Evolutionary conservation across 148 eudicot genomes (phyloP).

Genomic region (Oxyria digyna): DNA sequence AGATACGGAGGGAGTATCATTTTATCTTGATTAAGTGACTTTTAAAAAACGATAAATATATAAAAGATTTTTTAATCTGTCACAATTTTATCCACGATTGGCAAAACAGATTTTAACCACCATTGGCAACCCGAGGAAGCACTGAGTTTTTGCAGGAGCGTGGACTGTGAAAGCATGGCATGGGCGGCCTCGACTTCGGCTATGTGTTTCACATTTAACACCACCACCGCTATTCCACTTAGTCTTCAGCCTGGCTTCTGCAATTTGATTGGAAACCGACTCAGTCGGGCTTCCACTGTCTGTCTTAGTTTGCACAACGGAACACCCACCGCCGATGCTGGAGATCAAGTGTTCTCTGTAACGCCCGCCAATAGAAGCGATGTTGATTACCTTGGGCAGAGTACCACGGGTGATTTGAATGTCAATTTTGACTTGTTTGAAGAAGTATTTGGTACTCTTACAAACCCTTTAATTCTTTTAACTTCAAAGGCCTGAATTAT

Average conservation of each 20-base stretch:
- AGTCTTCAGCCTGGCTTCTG: not conserved
- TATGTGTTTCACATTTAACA: not conserved
- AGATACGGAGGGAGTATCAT: no score
- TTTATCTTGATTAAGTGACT: no score
- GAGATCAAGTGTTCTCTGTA: constrained; percentile 31
- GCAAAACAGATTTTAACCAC: no score
- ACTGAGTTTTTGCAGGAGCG: not conserved
- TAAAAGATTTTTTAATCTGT: no score
- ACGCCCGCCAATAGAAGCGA: constrained; percentile 34
- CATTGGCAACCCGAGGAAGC: not conserved
- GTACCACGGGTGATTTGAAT: constrained; percentile 78
- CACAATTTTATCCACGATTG: no score
- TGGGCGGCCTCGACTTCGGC: not conserved
- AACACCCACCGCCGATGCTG: constrained; percentile 11
- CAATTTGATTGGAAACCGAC: not conserved
- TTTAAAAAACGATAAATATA: no score
- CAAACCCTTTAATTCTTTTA: not conserved
- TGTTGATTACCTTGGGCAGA: constrained; percentile 76
- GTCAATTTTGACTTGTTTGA: constrained; percentile 30
- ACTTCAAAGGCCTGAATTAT: not conserved
- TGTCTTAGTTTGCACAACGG: not conserved
- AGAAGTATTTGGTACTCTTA: constrained; percentile 17
- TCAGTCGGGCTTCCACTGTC: not conserved
- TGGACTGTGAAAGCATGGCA: not conserved
- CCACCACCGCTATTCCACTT: not conserved